phyloP scores from a whole-genome alignment of 2,329 filamentous ascomycete genomes.

The Raffaelea albimanens region DNA sequence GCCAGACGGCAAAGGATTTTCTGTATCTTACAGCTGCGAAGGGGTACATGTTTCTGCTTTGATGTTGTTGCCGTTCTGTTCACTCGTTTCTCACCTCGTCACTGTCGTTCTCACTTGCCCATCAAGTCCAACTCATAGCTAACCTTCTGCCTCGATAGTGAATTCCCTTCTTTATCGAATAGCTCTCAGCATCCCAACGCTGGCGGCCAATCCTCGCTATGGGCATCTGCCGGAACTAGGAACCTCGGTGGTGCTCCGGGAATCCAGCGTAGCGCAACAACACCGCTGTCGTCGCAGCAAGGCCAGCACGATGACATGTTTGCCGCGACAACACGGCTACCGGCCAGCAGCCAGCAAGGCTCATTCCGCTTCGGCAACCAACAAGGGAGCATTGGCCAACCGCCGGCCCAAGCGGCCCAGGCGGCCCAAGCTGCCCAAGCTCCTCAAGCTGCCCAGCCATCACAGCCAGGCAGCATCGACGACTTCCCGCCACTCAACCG shows the following conservation, averaged over 20 bases:
- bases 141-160: slow-evolving; percentile 31
- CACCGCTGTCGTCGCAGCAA: slow-evolving; percentile 41
- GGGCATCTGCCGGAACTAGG: slow-evolving; percentile 41
- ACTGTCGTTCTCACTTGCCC: too few species aligned
- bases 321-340: slow-evolving; percentile 26
- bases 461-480: slow-evolving; percentile 40
- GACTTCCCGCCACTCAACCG: slow-evolving; percentile 55
- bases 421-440: too few species aligned
- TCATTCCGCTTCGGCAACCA: slow-evolving; percentile 47
- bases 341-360: slow-evolving; percentile 23
- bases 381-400: slow-evolving; percentile 25
- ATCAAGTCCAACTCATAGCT: background rate
- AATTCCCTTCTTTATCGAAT: slow-evolving; percentile 58
- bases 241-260: slow-evolving; percentile 34
- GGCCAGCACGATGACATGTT: slow-evolving; percentile 39
- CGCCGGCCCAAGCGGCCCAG: too few species aligned
- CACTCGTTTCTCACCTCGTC: too few species aligned
- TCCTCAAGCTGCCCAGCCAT: slow-evolving; percentile 32
- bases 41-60: slow-evolving; percentile 3
- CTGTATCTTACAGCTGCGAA: slow-evolving; percentile 10
- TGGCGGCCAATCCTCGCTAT: slow-evolving; percentile 41
- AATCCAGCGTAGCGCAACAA: slow-evolving; percentile 40
- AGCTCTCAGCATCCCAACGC: slow-evolving; percentile 43
- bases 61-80: background rate
- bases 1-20: slow-evolving; percentile 1